phyloP scores from a whole-genome alignment of 2,329 filamentous ascomycete genomes.

The Teratosphaeria epicoccoides region DNA sequence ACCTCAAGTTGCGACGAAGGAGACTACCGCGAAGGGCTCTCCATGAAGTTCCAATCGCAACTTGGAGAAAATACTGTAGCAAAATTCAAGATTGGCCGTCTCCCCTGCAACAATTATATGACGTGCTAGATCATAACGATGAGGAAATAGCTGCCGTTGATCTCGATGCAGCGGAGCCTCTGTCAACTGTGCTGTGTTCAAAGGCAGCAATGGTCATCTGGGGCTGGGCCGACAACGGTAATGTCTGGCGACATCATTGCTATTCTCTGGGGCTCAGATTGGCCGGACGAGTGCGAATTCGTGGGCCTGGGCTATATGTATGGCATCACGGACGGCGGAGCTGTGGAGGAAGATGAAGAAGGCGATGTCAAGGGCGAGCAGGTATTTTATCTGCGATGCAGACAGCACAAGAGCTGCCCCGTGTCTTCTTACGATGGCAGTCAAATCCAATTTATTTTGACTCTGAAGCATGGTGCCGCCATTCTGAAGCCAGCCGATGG shows the following conservation, averaged over 20 bases:
- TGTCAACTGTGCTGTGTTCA: not conserved
- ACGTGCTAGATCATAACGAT: not conserved
- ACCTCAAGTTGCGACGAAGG: too few species aligned
- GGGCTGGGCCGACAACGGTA: not conserved
- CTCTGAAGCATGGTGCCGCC: too few species aligned
- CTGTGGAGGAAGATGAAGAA: not conserved
- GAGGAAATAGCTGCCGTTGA: not conserved
- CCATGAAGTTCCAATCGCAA: too few species aligned
- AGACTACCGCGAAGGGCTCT: too few species aligned
- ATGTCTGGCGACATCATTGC: not conserved
- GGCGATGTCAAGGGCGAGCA: not conserved
- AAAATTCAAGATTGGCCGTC: not conserved
- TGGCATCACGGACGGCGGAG: slow-evolving; percentile 2
- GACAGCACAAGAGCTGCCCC: too few species aligned
- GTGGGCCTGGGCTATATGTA: not conserved
- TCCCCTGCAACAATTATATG: not conserved
- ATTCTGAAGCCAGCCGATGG: too few species aligned
- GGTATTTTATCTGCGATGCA: not conserved
- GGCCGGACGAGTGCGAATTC: not conserved
- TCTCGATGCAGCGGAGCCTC: too few species aligned
- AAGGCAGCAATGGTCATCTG: not conserved
- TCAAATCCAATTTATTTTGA: too few species aligned
- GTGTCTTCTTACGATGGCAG: too few species aligned
- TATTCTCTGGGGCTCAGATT: not conserved
- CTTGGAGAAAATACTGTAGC: not conserved